Percentiles rank a stretch among this genome's conserved stretches.
phyloP scores from a whole-genome alignment of 345 rosid species.

The Moringa oleifera region DNA sequence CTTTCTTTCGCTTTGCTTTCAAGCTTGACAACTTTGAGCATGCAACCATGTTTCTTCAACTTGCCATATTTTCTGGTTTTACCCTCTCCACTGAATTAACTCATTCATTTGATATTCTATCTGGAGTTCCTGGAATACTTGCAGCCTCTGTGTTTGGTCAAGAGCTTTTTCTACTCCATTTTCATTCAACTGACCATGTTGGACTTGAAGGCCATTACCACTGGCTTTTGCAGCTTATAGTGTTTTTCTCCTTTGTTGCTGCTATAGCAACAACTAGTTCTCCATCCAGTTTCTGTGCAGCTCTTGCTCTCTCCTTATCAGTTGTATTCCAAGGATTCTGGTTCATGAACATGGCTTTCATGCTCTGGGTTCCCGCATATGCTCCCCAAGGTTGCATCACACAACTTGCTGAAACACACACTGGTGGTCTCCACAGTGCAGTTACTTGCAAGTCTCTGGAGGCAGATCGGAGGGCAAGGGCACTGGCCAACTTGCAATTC shows the following conservation, averaged over 20 bases:
- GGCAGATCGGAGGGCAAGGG: conserved; percentile 66
- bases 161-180: conserved; percentile 80
- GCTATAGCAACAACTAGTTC: conserved; percentile 40
- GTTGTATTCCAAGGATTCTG: conserved; percentile 79
- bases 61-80: conserved; percentile 63
- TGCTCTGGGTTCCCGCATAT: conserved; percentile 71
- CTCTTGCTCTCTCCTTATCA: conserved; percentile 55
- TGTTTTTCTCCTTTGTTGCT: conserved; percentile 50
- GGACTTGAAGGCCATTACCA: conserved; percentile 94
- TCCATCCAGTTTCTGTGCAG: conserved; percentile 48
- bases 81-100: conserved; percentile 54
- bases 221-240: conserved; percentile 79
- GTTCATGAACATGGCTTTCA: conserved; percentile 83
- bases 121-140: conserved; percentile 51
- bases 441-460: conserved; percentile 49
- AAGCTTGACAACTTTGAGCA: conserved; percentile 72
- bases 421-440: conserved; percentile 23
- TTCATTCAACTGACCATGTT: conserved; percentile 77
- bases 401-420: conserved; percentile 23
- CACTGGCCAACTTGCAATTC: conserved; percentile 82
- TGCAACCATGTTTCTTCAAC: conserved; percentile 82
- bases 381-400: conserved; percentile 58
- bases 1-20: conserved; percentile 39
- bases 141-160: conserved; percentile 65
- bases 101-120: conserved; percentile 36